Base-by-base conservation (phyloP, 2,329 filamentous ascomycete genomes). In the Pseudocercospora pini-densiflorae region DNA sequence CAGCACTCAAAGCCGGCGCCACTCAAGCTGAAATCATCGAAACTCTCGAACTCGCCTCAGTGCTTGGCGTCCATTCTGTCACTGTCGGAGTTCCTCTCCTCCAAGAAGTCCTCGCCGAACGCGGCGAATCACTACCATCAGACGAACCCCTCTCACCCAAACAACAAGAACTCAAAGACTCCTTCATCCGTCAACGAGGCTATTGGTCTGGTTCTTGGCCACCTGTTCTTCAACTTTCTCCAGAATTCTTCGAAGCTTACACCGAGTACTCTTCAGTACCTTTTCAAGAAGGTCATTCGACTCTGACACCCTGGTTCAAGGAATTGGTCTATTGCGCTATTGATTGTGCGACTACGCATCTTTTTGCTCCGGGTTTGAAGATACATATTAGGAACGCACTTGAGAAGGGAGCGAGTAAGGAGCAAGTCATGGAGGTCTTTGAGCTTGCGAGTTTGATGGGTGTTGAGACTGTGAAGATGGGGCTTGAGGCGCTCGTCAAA, bases 301-400 rank as follows among this genome's bases (percentile, higher is more conserved):
- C 72, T 3, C 71, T 84, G 58, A 78, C 81, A 63, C 81, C 81
- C 16, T 83, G 83, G 76, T 78, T 80, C 59, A 84, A 83, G 71
- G 82, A 84, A 69, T 70, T 84, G 23, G 77, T 84, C 6, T 83
- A 83, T 12, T 83, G 81, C 65, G 83, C 82, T 1, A 83, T 84
- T 64, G 83, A 84, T 70, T 73, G 75, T 21, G 81, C 83, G n/a
- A 77, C 81, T 5, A 85, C 83, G 12, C 83, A 84, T 70, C 76
- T 84, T 19, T 84, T 83, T 62, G 74, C 77, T 4, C 80, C 81
- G 0, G 83, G 82, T 0, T 68, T 84, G 51, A 84, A 84, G 66
- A 67, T 83, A 31, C 83, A 84, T 69, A 84, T 84, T 77, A 78
- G 77, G 63, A 84, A 84, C 68, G 82, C 82, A 24, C 71, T 84